phyloP scores from a whole-genome alignment of 192 early-diverging fungal genomes.

The Allomyces macrogynus region DNA sequence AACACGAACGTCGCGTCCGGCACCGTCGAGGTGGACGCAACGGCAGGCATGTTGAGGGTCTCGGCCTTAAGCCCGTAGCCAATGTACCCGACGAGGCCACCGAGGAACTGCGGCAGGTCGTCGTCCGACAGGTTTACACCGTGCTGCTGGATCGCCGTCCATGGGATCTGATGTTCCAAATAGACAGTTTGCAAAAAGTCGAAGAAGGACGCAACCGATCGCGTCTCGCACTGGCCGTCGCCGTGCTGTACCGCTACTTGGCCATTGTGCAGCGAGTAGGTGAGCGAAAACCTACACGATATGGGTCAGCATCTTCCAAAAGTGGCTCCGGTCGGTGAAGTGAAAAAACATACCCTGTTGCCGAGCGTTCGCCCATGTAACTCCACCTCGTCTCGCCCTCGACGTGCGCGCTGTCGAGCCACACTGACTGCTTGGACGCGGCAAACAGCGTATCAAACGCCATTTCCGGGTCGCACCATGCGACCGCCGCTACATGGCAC shows the following conservation, averaged over 20 bases:
- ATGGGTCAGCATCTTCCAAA: not conserved
- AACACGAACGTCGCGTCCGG: constrained; percentile 63
- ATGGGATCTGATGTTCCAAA: too few relatives aligned
- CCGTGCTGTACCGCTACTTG: too few relatives aligned
- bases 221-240: too few relatives aligned
- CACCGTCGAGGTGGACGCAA: constrained; percentile 1
- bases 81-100: constrained; percentile 76
- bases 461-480: constrained; percentile 5
- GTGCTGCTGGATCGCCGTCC: not conserved
- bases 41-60: constrained; percentile 19
- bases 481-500: not conserved
- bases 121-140: not conserved
- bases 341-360: not conserved
- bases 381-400: not conserved
- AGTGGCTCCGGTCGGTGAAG: not conserved
- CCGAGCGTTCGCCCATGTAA: not conserved
- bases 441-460: constrained; percentile 14
- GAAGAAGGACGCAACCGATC: too few relatives aligned
- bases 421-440: constrained; percentile 8
- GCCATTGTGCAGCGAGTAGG: not conserved
- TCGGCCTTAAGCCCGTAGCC: constrained; percentile 90
- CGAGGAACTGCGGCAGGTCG: constrained; percentile 25
- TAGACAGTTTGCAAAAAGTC: too few relatives aligned
- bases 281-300: not conserved
- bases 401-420: constrained; percentile 23